Evolutionary conservation across 1,284 basidiomycete genomes (phyloP).

Genomic region (Lentinula novae-zelandiae): DNA sequence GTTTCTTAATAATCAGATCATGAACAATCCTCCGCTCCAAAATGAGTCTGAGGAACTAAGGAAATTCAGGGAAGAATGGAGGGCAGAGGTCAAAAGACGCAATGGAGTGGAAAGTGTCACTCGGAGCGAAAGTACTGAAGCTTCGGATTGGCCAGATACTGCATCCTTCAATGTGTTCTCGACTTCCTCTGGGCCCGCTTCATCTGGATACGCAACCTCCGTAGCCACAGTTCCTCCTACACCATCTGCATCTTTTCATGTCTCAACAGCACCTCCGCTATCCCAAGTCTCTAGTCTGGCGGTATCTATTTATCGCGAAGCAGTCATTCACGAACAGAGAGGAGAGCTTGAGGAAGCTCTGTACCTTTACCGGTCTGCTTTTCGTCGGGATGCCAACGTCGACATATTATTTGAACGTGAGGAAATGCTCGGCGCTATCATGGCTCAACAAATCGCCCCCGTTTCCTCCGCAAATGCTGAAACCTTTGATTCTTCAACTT

Average conservation of each 20-base stretch:
- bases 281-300: conserved; percentile 43
- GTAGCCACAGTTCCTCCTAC: not conserved
- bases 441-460: conserved; percentile 20
- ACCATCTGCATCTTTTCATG: not conserved
- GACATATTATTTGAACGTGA: conserved; percentile 59
- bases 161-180: not conserved
- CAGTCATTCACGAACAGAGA: conserved; percentile 69
- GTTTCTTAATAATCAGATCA: not conserved
- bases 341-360: conserved; percentile 76
- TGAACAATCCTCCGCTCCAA: not conserved
- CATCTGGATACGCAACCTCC: not conserved
- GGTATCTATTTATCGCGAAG: conserved; percentile 63
- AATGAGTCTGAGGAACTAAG: conserved; percentile 12
- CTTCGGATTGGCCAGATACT: not conserved
- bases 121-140: not conserved
- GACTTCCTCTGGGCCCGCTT: not conserved
- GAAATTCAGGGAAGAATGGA: conserved; percentile 14
- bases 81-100: conserved; percentile 2
- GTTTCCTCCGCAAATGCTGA: conserved; percentile 1
- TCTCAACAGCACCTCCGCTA: conserved; percentile 18
- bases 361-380: conserved; percentile 72
- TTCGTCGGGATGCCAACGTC: conserved; percentile 68
- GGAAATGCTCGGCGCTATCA: conserved; percentile 41
- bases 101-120: not conserved
- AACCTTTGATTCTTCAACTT: conserved; percentile 3